Evolutionary conservation across 805 yeast genomes (phyloP).

Genomic region (Spathaspora gorwiae): DNA sequence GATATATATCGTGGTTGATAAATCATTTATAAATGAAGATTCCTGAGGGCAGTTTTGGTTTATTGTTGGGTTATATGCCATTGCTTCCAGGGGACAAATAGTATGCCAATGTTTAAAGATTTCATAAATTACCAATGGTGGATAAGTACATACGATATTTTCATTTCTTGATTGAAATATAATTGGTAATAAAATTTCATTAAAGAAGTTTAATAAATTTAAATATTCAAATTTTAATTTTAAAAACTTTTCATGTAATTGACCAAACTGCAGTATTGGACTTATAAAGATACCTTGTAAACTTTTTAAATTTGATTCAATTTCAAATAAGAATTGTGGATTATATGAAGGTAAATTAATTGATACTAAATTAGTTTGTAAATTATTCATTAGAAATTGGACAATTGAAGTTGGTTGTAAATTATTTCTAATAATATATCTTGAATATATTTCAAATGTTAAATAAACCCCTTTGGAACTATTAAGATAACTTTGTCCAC

Average conservation of each 20-base stretch:
- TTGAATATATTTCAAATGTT: conserved; percentile 6
- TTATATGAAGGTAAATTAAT: conserved; percentile 22
- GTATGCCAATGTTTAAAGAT: conserved; percentile 17
- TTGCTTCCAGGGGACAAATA: conserved; percentile 17
- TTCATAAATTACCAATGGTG: conserved; percentile 14
- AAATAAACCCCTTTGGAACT: conserved; percentile 4
- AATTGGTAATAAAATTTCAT: conserved; percentile 13
- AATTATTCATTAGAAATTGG: conserved; percentile 7
- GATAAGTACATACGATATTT: conserved; percentile 14
- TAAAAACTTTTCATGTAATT: conserved; percentile 1
- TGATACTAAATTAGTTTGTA: conserved; percentile 11
- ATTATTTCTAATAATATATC: background rate
- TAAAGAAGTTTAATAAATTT: conserved; percentile 13
- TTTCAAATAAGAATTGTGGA: conserved; percentile 17
- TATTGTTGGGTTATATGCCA: conserved; percentile 3
- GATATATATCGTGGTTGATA: conserved; percentile 16
- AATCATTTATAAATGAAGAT: conserved; percentile 9
- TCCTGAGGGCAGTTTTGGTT: conserved; percentile 4
- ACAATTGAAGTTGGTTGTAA: conserved; percentile 2
- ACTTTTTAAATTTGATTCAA: conserved; percentile 10
- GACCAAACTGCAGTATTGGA: background rate
- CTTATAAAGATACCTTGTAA: conserved; percentile 8
- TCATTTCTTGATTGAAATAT: conserved; percentile 10
- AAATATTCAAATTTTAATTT: conserved; percentile 10
- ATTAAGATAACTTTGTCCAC: conserved; percentile 11